Percentiles rank a stretch among this genome's conserved stretches.
phyloP scores from a whole-genome alignment of 2,329 filamentous ascomycete species.

The Alternaria infectoria region DNA sequence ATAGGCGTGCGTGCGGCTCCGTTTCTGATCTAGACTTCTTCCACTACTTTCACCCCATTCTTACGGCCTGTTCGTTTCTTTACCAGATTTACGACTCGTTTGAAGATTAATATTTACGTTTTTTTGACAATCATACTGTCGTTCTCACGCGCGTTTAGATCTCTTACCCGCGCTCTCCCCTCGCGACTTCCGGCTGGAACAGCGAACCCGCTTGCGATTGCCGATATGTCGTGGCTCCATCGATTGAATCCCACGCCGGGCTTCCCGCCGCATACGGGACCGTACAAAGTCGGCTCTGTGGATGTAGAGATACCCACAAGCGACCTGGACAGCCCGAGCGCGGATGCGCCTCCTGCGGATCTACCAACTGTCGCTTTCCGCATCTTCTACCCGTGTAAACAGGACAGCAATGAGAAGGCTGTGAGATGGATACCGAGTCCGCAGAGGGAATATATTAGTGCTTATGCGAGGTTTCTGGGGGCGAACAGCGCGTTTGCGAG shows the following conservation, averaged over 20 bases:
- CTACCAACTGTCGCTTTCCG: slow-evolving; percentile 78
- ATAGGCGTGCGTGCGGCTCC: slow-evolving; percentile 3
- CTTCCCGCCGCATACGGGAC: slow-evolving; percentile 78
- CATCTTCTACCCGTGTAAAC: slow-evolving; percentile 73
- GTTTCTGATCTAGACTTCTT: neutral
- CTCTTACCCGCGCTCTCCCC: slow-evolving; percentile 24
- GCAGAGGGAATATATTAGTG: slow-evolving; percentile 74
- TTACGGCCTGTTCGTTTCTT: neutral
- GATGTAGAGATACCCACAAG: slow-evolving; percentile 78
- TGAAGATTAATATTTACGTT: neutral
- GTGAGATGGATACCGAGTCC: slow-evolving; percentile 81
- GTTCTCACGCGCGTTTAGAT: slow-evolving; percentile 31
- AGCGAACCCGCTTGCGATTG: slow-evolving; percentile 10
- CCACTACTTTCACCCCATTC: neutral
- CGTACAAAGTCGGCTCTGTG: slow-evolving; percentile 78
- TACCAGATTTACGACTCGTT: neutral
- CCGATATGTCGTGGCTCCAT: slow-evolving; percentile 51
- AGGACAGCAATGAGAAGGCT: slow-evolving; percentile 56
- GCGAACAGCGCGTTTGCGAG: slow-evolving; percentile 59
- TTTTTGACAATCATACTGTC: slow-evolving; percentile 32
- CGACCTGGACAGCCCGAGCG: slow-evolving; percentile 56
- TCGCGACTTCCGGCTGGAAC: slow-evolving; percentile 14
- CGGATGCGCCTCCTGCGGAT: slow-evolving; percentile 59
- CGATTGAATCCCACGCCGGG: slow-evolving; percentile 70
- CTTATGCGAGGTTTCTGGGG: slow-evolving; percentile 79